These are phyloP conservation scores for Aspergillus pseudoterreus DNA, from an alignment of 2,329 filamentous ascomycete species.

Conservation along the genomic window DNA sequence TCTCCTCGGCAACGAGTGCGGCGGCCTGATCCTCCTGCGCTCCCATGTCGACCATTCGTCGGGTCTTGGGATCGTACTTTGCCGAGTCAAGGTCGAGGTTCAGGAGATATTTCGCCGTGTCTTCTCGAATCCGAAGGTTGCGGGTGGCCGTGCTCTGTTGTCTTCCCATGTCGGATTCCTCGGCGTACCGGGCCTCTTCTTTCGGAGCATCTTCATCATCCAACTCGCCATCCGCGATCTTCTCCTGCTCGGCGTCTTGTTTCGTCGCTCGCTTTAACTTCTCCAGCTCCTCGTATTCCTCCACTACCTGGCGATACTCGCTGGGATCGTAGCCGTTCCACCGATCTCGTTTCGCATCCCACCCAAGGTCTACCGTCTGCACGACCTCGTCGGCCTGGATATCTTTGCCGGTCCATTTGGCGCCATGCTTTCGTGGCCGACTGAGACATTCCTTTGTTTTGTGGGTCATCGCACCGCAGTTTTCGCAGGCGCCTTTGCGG, in stretches of 20 bases:
- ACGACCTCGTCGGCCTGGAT: conserved; percentile 90
- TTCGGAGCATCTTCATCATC: conserved; percentile 49
- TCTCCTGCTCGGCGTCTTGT: conserved; percentile 47
- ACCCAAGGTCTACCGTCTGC: conserved; percentile 81
- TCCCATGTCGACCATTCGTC: conserved; percentile 82
- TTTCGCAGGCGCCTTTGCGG: conserved; percentile 96
- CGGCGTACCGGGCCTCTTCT: conserved; percentile 68
- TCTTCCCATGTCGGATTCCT: conserved; percentile 94
- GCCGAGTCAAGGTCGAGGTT: conserved; percentile 95
- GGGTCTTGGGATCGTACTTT: conserved; percentile 95
- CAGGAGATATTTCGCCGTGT: conserved; percentile 93
- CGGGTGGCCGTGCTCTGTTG: conserved; percentile 87
- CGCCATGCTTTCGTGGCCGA: conserved; percentile 81
- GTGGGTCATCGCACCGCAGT: conserved; percentile 96
- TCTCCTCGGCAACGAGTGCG: conserved; percentile 83
- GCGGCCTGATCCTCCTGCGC: conserved; percentile 77
- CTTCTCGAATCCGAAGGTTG: conserved; percentile 87
- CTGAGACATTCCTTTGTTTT: conserved; percentile 91
- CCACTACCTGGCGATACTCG: conserved; percentile 81
- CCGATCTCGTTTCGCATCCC: conserved; percentile 95
- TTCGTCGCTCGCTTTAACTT: conserved; percentile 60
- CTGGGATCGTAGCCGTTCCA: conserved; percentile 97
- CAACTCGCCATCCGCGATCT: conserved; percentile 44
- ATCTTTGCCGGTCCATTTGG: conserved; percentile 86
- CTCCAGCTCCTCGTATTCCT: conserved; percentile 85